Conservation (phyloP, 78 protist species). For the Creolimax fragrantissima region DNA sequence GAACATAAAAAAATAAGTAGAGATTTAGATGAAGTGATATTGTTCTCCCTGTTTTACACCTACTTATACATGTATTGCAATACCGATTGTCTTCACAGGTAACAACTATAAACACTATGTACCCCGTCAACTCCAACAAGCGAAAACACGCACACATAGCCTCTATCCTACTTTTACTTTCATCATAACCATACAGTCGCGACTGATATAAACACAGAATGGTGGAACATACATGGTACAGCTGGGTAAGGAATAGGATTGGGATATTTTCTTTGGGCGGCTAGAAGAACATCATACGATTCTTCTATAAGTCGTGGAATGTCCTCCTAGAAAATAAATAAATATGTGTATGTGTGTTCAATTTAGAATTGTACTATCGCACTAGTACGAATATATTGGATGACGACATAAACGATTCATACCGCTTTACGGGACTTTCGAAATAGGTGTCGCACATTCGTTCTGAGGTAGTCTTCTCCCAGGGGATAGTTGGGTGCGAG, state of each 20-base stretch:
- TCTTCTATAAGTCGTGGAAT: neutral
- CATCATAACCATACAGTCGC: too few species aligned
- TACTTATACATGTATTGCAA: neutral
- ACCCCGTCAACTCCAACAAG: too few species aligned
- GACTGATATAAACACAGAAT: neutral
- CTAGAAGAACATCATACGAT: neutral
- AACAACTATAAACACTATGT: neutral
- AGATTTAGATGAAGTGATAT: too few species aligned
- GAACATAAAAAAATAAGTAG: neutral
- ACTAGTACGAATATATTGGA: neutral
- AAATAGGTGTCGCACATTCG: neutral
- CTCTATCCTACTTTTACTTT: too few species aligned
- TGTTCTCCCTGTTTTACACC: neutral
- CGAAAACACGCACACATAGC: too few species aligned
- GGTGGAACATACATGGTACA: neutral
- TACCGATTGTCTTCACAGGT: neutral
- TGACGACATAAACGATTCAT: neutral
- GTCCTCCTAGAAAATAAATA: neutral
- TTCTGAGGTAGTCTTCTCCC: neutral
- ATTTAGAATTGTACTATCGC: neutral
- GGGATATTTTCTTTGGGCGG: neutral
- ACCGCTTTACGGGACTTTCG: neutral
- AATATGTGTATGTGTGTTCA: neutral
- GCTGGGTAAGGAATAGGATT: neutral
- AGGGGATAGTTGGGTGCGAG: neutral